These are phyloP conservation scores for Chlorella ohadii DNA, from an alignment of 139 green algal species.

Conservation along the genomic window DNA sequence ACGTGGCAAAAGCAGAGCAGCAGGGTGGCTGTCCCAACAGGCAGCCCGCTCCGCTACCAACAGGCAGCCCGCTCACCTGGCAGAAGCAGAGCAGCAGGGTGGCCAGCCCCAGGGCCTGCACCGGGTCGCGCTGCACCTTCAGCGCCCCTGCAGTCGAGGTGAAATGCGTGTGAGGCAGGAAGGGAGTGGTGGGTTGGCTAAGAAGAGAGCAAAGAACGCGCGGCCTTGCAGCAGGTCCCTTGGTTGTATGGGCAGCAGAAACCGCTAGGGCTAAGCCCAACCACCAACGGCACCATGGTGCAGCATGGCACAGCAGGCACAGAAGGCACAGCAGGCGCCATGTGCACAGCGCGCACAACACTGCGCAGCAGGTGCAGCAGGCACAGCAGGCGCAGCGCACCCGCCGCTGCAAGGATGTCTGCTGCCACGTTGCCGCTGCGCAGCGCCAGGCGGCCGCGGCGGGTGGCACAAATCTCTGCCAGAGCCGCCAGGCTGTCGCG, in stretches of 20 bases:
- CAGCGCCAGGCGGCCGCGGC: conserved; percentile 30
- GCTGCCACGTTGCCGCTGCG: conserved; percentile 1
- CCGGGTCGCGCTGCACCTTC: conserved; percentile 20
- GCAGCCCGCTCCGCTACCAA: too few relatives aligned
- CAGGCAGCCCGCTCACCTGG: neutral
- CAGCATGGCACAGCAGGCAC: neutral
- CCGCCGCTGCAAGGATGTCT: conserved; percentile 37
- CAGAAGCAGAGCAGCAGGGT: conserved; percentile 45
- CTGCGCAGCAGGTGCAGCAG: neutral
- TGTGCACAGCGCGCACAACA: too few relatives aligned
- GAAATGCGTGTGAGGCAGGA: neutral
- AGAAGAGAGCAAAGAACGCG: too few relatives aligned
- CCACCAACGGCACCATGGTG: too few relatives aligned
- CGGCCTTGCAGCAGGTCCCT: too few relatives aligned
- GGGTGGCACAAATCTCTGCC: conserved; percentile 28
- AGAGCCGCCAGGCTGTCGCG: conserved; percentile 29
- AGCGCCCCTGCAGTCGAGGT: conserved; percentile 10
- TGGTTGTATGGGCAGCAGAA: too few relatives aligned
- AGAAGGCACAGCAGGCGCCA: neutral
- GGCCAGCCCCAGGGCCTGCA: conserved; percentile 41
- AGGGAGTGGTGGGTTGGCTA: neutral
- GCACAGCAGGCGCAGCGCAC: neutral
- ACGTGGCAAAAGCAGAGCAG: conserved; percentile 37
- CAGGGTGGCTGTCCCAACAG: conserved; percentile 16
- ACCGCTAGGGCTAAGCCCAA: too few relatives aligned